A percentile compares a stretch with the other conserved stretches of the same genome.
Conservation (phyloP, 805 yeast species). For the Candida morakotiae region DNA sequence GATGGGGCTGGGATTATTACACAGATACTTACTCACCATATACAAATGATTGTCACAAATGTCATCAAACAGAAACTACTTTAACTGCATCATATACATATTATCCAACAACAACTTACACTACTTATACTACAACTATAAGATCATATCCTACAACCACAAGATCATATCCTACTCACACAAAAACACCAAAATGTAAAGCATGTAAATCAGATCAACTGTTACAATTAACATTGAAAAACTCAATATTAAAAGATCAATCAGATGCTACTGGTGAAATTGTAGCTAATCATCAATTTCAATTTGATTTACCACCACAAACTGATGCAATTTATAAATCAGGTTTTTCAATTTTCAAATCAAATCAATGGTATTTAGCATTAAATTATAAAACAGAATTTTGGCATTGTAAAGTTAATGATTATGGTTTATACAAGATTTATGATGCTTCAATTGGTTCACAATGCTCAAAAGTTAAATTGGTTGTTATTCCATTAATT, state of each 20-base stretch:
- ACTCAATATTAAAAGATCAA: slow-evolving; percentile 39
- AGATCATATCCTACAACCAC: background rate
- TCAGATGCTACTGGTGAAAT: slow-evolving; percentile 5
- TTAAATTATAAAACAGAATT: slow-evolving; percentile 5
- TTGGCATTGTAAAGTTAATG: slow-evolving; percentile 8
- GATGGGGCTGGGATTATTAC: background rate
- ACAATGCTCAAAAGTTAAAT: slow-evolving; percentile 5
- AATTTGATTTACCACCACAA: slow-evolving; percentile 8
- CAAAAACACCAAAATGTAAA: background rate
- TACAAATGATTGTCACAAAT: background rate
- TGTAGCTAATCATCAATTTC: slow-evolving; percentile 10
- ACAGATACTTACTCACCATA: too few species aligned
- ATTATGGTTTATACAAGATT: slow-evolving; percentile 5
- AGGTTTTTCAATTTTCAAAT: slow-evolving; percentile 4
- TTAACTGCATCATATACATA: background rate
- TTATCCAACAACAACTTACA: background rate
- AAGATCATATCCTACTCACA: background rate
- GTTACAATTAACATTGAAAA: slow-evolving; percentile 32
- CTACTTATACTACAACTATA: background rate
- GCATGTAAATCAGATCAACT: slow-evolving; percentile 1
- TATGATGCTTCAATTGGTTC: slow-evolving; percentile 8
- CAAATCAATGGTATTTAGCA: slow-evolving; percentile 6
- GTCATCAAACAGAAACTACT: background rate
- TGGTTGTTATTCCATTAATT: slow-evolving; percentile 3
- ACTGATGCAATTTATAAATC: slow-evolving; percentile 7